phyloP scores from a whole-genome alignment of 306 rosid genomes.

The Sesbania bispinosa region DNA sequence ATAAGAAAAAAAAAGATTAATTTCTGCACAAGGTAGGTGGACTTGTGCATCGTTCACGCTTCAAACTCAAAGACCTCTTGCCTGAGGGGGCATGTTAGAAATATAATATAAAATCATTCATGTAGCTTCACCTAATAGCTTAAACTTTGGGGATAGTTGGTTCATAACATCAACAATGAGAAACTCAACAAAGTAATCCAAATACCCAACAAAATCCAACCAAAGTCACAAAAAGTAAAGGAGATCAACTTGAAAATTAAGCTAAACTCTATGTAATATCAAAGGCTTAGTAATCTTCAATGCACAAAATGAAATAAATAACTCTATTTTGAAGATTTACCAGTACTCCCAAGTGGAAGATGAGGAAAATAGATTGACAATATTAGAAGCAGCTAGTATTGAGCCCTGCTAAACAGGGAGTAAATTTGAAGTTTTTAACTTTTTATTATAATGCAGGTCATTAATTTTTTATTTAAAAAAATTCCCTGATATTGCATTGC shows the following conservation, averaged over 20 bases:
- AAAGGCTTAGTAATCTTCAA: neutral
- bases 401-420: neutral
- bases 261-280: conserved; percentile 4
- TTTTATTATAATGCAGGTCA: conserved; percentile 12
- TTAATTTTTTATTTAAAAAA: neutral
- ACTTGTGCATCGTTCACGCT: no score
- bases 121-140: no score
- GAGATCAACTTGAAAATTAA: neutral
- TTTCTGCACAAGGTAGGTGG: no score
- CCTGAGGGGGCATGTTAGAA: no score
- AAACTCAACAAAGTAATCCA: neutral
- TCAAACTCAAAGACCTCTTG: no score
- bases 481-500: neutral
- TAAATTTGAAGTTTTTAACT: neutral
- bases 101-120: no score
- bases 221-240: neutral
- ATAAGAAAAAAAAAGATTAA: no score
- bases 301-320: neutral
- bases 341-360: neutral
- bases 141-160: no score
- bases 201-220: neutral
- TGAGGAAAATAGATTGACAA: neutral
- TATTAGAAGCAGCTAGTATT: neutral
- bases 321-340: neutral
- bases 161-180: no score